Percentiles rank a stretch among this genome's conserved stretches.
These are phyloP conservation scores for Neurospora hispaniola DNA, from an alignment of 495 filamentous ascomycete genomes.

Conservation along the genomic window DNA sequence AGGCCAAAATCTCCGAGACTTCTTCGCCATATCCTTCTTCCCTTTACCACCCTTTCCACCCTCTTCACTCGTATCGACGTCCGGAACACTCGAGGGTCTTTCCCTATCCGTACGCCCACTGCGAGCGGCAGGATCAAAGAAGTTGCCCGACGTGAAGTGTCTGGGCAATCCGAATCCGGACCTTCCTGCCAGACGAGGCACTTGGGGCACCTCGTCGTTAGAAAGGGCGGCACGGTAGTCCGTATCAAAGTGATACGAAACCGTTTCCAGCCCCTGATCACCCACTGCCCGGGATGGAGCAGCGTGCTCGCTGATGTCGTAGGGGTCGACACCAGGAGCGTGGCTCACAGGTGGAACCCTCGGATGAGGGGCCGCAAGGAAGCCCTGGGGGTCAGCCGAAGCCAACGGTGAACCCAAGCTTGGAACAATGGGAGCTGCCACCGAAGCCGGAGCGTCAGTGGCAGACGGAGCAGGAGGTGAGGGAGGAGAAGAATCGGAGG, in stretches of 20 bases:
- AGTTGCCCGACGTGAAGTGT: neutral
- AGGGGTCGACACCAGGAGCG: neutral
- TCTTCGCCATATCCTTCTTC: neutral
- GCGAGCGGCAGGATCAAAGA: neutral
- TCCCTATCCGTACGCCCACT: neutral
- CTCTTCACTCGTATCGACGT: neutral
- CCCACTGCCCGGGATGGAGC: neutral
- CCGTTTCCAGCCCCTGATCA: neutral
- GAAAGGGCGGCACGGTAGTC: neutral
- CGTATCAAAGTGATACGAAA: neutral
- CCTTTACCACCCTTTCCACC: neutral
- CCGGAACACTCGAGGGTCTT: neutral
- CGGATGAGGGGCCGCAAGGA: neutral
- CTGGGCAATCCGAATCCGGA: neutral
- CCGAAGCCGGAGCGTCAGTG: neutral
- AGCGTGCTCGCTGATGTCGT: neutral
- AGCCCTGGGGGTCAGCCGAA: neutral
- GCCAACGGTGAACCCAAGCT: neutral
- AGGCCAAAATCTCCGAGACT: neutral
- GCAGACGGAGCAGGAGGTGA: neutral
- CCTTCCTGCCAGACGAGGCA: neutral
- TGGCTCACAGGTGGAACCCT: neutral
- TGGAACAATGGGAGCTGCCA: neutral
- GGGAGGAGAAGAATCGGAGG: neutral
- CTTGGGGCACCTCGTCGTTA: neutral